Evolutionary conservation across 306 rosid species (phyloP), one percentile per base, ranked within the genome.

Genomic region (Sicyos baderoa): DNA sequence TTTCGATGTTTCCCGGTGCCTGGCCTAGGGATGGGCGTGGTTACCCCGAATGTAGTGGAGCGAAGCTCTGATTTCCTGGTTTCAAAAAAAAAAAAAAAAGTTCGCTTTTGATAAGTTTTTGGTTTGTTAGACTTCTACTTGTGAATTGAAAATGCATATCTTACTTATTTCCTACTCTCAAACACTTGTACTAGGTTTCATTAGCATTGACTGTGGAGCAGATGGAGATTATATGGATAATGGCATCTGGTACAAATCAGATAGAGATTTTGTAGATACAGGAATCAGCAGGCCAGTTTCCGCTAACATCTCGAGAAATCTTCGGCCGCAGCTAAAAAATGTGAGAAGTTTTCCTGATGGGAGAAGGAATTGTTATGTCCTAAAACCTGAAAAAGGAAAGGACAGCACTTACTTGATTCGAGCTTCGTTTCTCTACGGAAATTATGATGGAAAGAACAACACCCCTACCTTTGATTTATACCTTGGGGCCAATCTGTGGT

Each of bases 271-370:
- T n/a, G 52, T 81, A n/a, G 73, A 71, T 61, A 70, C 58, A 0
- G 87, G 82, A 19, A 40, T 55, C 64, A 71, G 13, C 23, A n/a
- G 1, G 21, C 15, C 21, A 3, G 10, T 67, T 10, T 2, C 37
- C 11, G 13, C 53, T 5, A 61, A 51, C 25, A 27, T 50, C 22
- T 17, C 64, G 4, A 0, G 1, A 23, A 22, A 17, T 14, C 3
- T 2, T 16, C 11, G 8, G 44, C 75, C 7, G 17, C 77, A 32
- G 12, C 57, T 77, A 12, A 29, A 17, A 17, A 76, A 75, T 13
- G 13, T 84, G 7, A 84, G 96, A 79, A 76, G 79, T 23, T 84
- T 89, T 29, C 85, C 86, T 5, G 15, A 62, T 0, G 85, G 85
- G 58, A 54, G 7, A 6, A 78, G 73, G 59, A 87, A 81, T 40